Base-by-base conservation (phyloP, 345 rosid genomes). In the Gynandropsis gynandra region DNA sequence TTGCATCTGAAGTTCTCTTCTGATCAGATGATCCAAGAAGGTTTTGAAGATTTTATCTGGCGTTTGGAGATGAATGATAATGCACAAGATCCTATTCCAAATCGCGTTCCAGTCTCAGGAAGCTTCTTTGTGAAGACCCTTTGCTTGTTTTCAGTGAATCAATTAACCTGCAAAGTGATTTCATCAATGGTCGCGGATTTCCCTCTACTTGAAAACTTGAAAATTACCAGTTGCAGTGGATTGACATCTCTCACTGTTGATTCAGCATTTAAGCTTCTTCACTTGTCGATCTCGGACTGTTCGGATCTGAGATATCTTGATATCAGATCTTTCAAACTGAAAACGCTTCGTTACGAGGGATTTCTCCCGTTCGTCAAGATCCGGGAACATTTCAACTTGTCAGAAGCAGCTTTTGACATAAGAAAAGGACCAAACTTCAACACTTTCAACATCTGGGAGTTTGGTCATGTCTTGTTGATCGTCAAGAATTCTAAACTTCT, bases 381-480 rank as follows among this genome's bases (percentile, higher is more conserved):
- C 40, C 75, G 73, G 42, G 66, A 63, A 45, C 86, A 82, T 46
- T 77, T 67, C 33, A 82, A 82, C 63, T 69, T 82, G 57, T 70
- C 36, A 17, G 70, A 66, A 39, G 80, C 75, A 40, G 43, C 72
- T 61, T 72, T 82, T 32, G 83, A 77, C 56, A 72, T 62, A 29
- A 64, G 76, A 54, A 42, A 53, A 70, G 90, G 86, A 8, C 79
- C 81, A 20, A 44, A 43, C 8, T 50, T 16, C 45, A 18, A 16
- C 50, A 31, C 54, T 52, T 67, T 61, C 47, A 55, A 41, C 52
- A 54, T 51, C 29, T 13, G 29, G 37, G 70, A 65, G 5, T 58
- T 73, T 38, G 78, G 58, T 48, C 67, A 68, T n/a, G 65, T 77
- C 45, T 47, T 74, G 39, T 45, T 82, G 13, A 73, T 80, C 7